Base-by-base conservation (phyloP, 345 rosid genomes). In the Limnanthes douglasii region DNA sequence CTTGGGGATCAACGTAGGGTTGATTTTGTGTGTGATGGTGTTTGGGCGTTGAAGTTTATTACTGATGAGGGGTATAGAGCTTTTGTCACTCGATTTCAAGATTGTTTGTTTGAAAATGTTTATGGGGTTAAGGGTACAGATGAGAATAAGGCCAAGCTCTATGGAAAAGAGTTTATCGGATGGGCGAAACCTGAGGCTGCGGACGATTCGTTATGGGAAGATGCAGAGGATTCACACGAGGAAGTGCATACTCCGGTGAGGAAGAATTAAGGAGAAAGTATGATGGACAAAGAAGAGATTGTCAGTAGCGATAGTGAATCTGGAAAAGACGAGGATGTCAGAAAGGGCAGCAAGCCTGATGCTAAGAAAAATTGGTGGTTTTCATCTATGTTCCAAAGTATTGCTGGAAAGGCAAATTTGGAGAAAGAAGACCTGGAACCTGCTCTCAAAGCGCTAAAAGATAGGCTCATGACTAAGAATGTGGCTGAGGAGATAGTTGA, bases 401-500 rank as follows among this genome's bases (percentile, higher is more conserved):
- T 92, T 69, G 93, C 96, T 3, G 99, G 99, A 36, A 92, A 92
- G 61, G 75, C 94, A 51, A 92, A 92, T 56, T 71, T 92, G 60
- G 99, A 92, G 55, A 85, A 59, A 69, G 60, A 73, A 35, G 99
- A 92, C 63, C 71, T 92, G 41, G 94, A 69, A 57, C 96, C 94
- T 28, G 90, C 99, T 6, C 45, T 92, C 61, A 85, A 70, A 57
- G 96, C 85, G 59, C 94, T 92, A 15, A 92, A 85, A 69, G 99
- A 92, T 50, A 72, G 93, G 62, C 74, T 92, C 37, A 92, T 92
- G 99, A 78, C 94, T 69, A 92, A 92, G 80, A 92, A 92, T 64
- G 99, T 92, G 86, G 99, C 99, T 17, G 99, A 78, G 69, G 94
- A 78, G 80, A 92, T 90, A 44, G 96, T 94, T 12, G 99, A 67